phyloP scores from a whole-genome alignment of 2,329 filamentous ascomycete species.

The Fusarium udum region DNA sequence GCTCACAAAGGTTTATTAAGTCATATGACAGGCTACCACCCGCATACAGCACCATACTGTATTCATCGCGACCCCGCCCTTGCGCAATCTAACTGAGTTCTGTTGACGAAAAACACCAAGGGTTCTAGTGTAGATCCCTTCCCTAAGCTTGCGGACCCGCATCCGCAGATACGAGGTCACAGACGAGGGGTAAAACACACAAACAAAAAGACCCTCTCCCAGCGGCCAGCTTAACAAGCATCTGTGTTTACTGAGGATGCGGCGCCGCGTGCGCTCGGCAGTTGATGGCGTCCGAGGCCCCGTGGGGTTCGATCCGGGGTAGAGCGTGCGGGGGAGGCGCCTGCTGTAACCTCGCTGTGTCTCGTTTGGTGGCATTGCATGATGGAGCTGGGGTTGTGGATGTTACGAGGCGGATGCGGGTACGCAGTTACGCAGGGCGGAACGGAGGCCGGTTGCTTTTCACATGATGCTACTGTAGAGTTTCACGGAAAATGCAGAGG shows the following conservation, averaged over 20 bases:
- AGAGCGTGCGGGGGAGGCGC: not conserved
- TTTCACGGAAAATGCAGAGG: not conserved
- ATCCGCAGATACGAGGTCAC: slow-evolving; percentile 13
- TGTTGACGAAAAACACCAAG: not conserved
- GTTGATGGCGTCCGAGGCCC: not conserved
- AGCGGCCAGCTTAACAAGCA: not conserved
- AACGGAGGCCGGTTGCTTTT: not conserved
- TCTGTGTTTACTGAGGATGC: not conserved
- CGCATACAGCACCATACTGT: not conserved
- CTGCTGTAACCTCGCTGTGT: not conserved
- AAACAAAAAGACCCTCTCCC: too few relatives aligned
- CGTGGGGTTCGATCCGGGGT: not conserved
- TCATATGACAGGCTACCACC: not conserved
- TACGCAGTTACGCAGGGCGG: slow-evolving; percentile 9
- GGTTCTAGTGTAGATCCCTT: not conserved
- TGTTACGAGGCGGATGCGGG: not conserved
- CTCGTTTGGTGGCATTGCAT: not conserved
- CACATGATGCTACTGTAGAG: not conserved
- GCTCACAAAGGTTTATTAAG: not conserved
- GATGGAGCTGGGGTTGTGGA: not conserved
- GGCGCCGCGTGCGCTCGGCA: slow-evolving; percentile 23
- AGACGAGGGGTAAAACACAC: not conserved
- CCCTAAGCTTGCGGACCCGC: slow-evolving; percentile 22
- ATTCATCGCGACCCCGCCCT: not conserved
- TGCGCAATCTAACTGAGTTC: not conserved